phyloP scores from a whole-genome alignment of 306 rosid species.

The Fragaria nilgerrensis region DNA sequence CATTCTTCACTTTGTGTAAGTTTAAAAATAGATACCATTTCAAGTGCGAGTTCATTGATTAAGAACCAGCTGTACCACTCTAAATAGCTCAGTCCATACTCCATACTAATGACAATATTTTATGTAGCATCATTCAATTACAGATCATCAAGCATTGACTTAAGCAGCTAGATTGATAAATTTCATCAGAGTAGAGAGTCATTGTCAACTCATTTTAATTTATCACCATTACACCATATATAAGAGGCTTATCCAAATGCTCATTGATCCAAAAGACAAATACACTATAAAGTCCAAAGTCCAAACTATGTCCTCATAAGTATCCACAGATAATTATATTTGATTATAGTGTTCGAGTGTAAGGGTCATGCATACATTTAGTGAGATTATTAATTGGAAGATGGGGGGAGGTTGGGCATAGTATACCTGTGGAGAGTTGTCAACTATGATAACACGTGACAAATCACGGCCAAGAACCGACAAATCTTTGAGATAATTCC shows the following conservation, averaged over 20 bases:
- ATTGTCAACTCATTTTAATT: background rate
- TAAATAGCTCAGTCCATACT: background rate
- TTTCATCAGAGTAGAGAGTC: background rate
- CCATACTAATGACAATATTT: background rate
- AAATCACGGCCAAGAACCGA: constrained; percentile 97
- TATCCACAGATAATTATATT: background rate
- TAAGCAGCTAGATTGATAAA: background rate
- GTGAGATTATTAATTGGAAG: background rate
- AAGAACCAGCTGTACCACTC: background rate
- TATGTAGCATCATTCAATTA: background rate
- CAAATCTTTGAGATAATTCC: constrained; percentile 94
- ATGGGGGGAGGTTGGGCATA: background rate
- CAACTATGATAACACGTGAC: constrained; percentile 75
- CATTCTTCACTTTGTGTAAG: background rate
- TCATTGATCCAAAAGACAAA: background rate
- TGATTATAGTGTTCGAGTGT: background rate
- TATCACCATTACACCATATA: background rate
- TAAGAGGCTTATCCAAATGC: constrained; percentile 7
- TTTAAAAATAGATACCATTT: background rate
- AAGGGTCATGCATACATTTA: background rate
- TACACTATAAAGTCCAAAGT: background rate
- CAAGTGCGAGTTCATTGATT: background rate
- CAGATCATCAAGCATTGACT: background rate
- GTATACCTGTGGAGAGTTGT: constrained; percentile 95
- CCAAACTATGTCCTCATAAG: background rate